Evolutionary conservation across 768 basidiomycete genomes (phyloP).

Genomic region (Rossbeevera mucosa): DNA sequence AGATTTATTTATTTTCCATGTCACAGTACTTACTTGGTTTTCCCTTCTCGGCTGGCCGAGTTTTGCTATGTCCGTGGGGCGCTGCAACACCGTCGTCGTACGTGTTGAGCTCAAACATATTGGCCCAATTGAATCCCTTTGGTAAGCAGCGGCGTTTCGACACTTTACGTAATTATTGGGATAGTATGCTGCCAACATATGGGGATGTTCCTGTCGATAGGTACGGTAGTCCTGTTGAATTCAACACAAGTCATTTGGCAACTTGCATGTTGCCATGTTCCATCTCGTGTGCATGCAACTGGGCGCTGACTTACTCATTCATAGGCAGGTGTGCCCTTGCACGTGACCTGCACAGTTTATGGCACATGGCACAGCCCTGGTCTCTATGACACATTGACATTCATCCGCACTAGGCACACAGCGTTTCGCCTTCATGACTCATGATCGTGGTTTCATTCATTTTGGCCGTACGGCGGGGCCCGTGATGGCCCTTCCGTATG

Average conservation of each 20-base stretch:
- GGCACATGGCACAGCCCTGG: conserved; percentile 2
- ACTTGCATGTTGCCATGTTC: neutral
- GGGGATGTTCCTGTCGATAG: too few relatives aligned
- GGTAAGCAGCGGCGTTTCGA: conserved; percentile 1
- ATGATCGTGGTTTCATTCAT: conserved; percentile 1
- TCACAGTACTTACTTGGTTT: neutral
- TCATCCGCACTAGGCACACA: neutral
- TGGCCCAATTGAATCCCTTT: conserved; percentile 1
- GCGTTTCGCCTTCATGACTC: neutral
- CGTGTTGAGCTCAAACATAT: neutral
- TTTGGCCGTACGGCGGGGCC: neutral
- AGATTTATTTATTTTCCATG: neutral
- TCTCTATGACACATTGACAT: neutral
- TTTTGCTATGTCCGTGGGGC: neutral
- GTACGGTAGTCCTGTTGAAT: too few relatives aligned
- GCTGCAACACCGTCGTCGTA: neutral
- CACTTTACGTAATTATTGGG: neutral
- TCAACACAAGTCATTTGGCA: neutral
- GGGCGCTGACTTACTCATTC: neutral
- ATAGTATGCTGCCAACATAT: too few relatives aligned
- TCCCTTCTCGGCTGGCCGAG: neutral
- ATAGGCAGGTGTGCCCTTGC: neutral
- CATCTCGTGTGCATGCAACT: neutral
- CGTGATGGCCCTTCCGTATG: neutral
- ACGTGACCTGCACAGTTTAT: neutral